Evolutionary conservation across 2,329 filamentous ascomycete genomes (phyloP).

Genomic region (Epichloe glyceriae): DNA sequence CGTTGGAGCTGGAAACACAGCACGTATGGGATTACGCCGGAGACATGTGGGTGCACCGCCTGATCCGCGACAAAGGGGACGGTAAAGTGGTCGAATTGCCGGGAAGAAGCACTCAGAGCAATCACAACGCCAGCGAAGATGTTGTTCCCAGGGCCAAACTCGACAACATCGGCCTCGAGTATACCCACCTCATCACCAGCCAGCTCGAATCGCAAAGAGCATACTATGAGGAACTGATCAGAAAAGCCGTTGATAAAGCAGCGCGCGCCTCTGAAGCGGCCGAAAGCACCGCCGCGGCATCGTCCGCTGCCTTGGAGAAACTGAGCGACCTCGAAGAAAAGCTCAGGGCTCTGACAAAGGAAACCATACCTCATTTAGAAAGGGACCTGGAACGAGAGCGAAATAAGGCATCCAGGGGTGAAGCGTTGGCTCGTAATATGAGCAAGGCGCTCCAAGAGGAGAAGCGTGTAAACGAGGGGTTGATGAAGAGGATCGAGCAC

Average conservation of each 20-base stretch:
- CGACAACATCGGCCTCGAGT: conserved; percentile 78
- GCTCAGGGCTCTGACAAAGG: conserved; percentile 32
- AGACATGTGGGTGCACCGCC: conserved; percentile 88
- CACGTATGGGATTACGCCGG: conserved; percentile 97
- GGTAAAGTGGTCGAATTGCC: conserved; percentile 89
- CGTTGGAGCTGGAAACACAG: conserved; percentile 84
- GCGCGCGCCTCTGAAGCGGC: conserved; percentile 56
- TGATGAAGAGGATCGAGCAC: conserved; percentile 72
- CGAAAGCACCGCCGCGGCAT: conserved; percentile 42
- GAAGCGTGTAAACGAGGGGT: conserved; percentile 66
- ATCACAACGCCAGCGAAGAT: conserved; percentile 39
- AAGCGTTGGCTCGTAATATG: conserved; percentile 62
- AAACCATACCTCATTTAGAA: conserved; percentile 56
- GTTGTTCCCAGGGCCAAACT: conserved; percentile 57
- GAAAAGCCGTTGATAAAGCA: conserved; percentile 82
- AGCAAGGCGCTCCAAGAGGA: conserved; percentile 73
- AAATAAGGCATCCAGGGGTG: conserved; percentile 55
- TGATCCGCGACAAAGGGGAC: conserved; percentile 88
- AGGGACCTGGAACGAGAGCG: conserved; percentile 57
- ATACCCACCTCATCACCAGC: conserved; percentile 82
- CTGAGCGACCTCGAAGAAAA: conserved; percentile 36
- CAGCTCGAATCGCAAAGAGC: conserved; percentile 86
- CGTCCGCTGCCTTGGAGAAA: conserved; percentile 35
- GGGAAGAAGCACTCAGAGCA: conserved; percentile 28
- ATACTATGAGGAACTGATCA: conserved; percentile 89